phyloP scores from a whole-genome alignment of 1,284 basidiomycete genomes.

The Leccinum subatratum region DNA sequence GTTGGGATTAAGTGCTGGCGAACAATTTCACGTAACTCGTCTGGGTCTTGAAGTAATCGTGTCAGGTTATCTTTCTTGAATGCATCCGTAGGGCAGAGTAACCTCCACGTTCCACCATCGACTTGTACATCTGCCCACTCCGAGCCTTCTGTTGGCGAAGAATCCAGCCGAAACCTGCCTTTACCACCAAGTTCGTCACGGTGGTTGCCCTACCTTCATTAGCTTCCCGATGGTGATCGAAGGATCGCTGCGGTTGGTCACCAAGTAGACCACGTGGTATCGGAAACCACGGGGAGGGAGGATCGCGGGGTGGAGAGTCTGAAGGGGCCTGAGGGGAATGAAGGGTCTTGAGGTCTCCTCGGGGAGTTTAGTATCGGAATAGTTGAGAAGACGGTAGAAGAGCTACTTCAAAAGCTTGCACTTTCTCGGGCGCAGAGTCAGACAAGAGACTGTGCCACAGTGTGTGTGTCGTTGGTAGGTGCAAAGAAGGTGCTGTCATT shows the following conservation, averaged over 20 bases:
- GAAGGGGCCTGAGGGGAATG: slow-evolving; percentile 61
- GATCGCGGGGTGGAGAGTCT: slow-evolving; percentile 55
- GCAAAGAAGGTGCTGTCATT: slow-evolving; percentile 84
- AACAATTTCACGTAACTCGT: slow-evolving; percentile 66
- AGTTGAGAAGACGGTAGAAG: slow-evolving; percentile 93
- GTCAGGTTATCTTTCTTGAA: slow-evolving; percentile 90
- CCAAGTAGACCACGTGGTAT: slow-evolving; percentile 77
- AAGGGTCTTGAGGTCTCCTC: slow-evolving; percentile 50
- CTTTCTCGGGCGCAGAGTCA: slow-evolving; percentile 65
- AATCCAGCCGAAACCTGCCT: slow-evolving; percentile 85
- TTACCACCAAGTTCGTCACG: slow-evolving; percentile 80
- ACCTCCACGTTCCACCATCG: slow-evolving; percentile 62
- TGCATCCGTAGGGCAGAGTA: slow-evolving; percentile 85
- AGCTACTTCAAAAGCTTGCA: slow-evolving; percentile 85
- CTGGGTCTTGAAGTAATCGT: slow-evolving; percentile 60
- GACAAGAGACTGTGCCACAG: slow-evolving; percentile 48
- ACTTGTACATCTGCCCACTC: slow-evolving; percentile 51
- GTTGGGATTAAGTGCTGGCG: slow-evolving; percentile 84
- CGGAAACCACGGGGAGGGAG: slow-evolving; percentile 81
- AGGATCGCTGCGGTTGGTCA: slow-evolving; percentile 82
- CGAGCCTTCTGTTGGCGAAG: slow-evolving; percentile 41
- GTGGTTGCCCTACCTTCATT: slow-evolving; percentile 78
- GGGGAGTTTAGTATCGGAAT: slow-evolving; percentile 53
- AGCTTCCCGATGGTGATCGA: slow-evolving; percentile 88
- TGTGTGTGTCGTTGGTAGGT: slow-evolving; percentile 84